Conservation (phyloP, 257 asterid species). For the Anisodus tanguticus region DNA sequence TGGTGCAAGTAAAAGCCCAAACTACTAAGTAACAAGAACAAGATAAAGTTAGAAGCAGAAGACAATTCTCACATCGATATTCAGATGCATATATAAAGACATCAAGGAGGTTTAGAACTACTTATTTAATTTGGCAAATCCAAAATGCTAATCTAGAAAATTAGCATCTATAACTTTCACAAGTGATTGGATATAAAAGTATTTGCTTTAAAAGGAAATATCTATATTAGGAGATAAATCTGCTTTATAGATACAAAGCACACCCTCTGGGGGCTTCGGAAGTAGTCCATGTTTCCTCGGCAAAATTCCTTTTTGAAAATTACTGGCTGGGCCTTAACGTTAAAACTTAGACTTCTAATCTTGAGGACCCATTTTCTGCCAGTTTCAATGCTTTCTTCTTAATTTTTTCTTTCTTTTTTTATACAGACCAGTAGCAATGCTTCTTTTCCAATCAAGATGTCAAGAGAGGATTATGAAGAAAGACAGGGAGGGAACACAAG, state of each 20-base stretch:
- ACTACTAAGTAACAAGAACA: not conserved
- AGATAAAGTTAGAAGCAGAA: not conserved
- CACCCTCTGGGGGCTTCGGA: not conserved
- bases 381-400: not conserved
- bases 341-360: not conserved
- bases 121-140: not conserved
- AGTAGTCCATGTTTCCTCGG: not conserved
- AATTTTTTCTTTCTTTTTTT: not conserved
- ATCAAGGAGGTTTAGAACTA: not conserved
- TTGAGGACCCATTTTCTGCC: not conserved
- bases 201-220: not conserved
- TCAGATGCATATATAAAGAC: conserved; percentile 17
- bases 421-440: not conserved
- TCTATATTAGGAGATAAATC: not conserved
- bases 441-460: conserved; percentile 13
- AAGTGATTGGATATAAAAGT: not conserved
- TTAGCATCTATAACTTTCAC: conserved; percentile 2
- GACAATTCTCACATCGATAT: not conserved
- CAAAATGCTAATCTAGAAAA: conserved; percentile 22
- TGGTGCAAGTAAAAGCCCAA: not conserved
- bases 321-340: not conserved
- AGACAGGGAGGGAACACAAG: not conserved
- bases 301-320: not conserved
- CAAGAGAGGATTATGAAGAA: conserved; percentile 7
- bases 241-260: not conserved